These are phyloP conservation scores for Tremella mesenterica DNA, from an alignment of 768 basidiomycete species.

Conservation along the genomic window DNA sequence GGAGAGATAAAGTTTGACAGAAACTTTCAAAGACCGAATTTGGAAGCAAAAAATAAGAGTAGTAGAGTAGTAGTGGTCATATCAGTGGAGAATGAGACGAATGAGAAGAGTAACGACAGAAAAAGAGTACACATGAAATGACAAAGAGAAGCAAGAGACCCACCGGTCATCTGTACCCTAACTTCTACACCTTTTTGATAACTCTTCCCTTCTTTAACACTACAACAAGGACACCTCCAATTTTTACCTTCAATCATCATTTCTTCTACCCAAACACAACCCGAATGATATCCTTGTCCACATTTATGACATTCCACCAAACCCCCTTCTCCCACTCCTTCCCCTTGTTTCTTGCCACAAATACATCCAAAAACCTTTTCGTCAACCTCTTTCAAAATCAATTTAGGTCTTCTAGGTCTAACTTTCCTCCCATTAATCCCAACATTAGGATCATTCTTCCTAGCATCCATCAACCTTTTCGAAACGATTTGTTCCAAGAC, in stretches of 20 bases:
- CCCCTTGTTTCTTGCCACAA: constrained; percentile 16
- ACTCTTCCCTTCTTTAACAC: constrained; percentile 30
- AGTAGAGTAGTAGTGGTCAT: too few relatives aligned
- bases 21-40: too few relatives aligned
- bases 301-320: constrained; percentile 25
- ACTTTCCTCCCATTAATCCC: too few relatives aligned
- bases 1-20: too few relatives aligned
- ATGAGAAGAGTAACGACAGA: too few relatives aligned
- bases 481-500: constrained; percentile 28
- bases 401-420: constrained; percentile 15
- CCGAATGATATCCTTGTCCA: constrained; percentile 33
- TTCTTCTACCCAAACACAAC: constrained; percentile 26
- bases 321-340: constrained; percentile 14
- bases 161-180: constrained; percentile 26
- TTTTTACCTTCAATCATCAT: constrained; percentile 8
- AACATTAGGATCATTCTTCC: too few relatives aligned
- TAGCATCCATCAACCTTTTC: constrained; percentile 18
- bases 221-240: constrained; percentile 41
- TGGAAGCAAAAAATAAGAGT: too few relatives aligned
- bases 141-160: constrained; percentile 1
- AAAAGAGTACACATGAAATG: too few relatives aligned
- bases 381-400: constrained; percentile 20
- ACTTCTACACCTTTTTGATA: constrained; percentile 25
- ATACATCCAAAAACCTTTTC: constrained; percentile 23
- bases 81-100: too few relatives aligned